These are phyloP conservation scores for Blumeriella jaapii DNA, from an alignment of 2,329 filamentous ascomycete species.

Conservation along the genomic window DNA sequence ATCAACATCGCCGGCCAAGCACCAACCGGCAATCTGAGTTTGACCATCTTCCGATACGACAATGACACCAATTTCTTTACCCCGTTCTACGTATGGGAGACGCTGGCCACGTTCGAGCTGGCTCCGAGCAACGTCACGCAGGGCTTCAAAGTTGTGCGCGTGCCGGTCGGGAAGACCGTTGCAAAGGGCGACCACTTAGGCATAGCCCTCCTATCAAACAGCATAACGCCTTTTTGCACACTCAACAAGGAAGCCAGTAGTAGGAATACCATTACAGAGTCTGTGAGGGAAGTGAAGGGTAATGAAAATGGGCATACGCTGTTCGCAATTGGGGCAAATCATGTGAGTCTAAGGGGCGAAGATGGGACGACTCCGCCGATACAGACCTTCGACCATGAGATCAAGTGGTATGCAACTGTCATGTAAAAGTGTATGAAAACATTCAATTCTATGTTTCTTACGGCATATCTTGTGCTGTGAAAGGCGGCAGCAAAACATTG, in stretches of 20 bases:
- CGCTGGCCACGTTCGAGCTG: constrained; percentile 10
- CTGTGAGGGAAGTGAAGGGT: too few relatives aligned
- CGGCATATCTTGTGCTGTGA: too few relatives aligned
- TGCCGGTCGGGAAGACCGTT: constrained; percentile 9
- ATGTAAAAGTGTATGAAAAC: too few relatives aligned
- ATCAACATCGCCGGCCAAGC: constrained; percentile 14
- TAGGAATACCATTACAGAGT: background rate
- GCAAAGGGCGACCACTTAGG: constrained; percentile 14
- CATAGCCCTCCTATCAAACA: constrained; percentile 12
- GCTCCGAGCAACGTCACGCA: constrained; percentile 3
- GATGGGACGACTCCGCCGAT: constrained; percentile 10
- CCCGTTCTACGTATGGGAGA: constrained; percentile 17
- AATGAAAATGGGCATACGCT: constrained; percentile 8
- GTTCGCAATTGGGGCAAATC: constrained; percentile 15
- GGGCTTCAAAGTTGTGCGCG: constrained; percentile 7
- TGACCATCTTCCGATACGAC: constrained; percentile 17
- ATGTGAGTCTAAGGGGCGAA: constrained; percentile 12
- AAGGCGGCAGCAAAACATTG: too few relatives aligned
- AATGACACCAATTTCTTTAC: constrained; percentile 17
- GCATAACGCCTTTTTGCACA: constrained; percentile 14
- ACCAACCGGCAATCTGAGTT: constrained; percentile 9
- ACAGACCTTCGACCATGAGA: constrained; percentile 7
- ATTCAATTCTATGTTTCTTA: too few relatives aligned
- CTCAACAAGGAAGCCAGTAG: constrained; percentile 2
- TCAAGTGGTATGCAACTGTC: constrained; percentile 14